These are phyloP conservation scores for Kazachstania sp. DNA, from an alignment of 1,139 yeast species.

Conservation along the genomic window DNA sequence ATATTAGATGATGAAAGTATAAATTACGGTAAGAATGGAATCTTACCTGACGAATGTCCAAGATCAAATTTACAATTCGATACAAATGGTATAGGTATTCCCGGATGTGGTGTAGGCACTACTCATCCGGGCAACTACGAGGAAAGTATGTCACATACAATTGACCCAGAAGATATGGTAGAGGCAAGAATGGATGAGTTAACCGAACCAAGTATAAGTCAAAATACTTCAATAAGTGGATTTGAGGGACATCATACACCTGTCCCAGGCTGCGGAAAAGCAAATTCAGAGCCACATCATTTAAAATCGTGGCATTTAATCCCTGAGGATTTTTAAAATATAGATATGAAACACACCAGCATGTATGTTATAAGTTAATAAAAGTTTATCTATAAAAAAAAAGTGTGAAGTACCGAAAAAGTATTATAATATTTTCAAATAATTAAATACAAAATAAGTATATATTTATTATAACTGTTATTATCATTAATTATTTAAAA, in stretches of 20 bases:
- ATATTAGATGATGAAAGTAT: conserved; percentile 7
- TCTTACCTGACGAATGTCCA: conserved; percentile 8
- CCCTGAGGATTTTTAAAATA: conserved; percentile 3
- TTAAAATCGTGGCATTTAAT: conserved; percentile 7
- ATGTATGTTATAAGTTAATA: neutral
- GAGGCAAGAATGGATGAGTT: conserved; percentile 15
- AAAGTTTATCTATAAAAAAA: neutral
- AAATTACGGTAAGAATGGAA: conserved; percentile 5
- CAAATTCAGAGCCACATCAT: conserved; percentile 6
- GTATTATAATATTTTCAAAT: too few relatives aligned
- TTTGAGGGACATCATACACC: conserved; percentile 12
- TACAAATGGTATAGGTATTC: conserved; percentile 8
- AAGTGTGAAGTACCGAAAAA: neutral
- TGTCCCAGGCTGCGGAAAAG: conserved; percentile 14
- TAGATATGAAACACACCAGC: neutral
- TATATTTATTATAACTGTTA: too few relatives aligned
- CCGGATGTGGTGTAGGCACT: conserved; percentile 13
- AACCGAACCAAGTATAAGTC: conserved; percentile 8
- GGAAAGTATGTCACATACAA: neutral
- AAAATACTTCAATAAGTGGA: conserved; percentile 9
- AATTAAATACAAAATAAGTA: too few relatives aligned
- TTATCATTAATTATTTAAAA: too few relatives aligned
- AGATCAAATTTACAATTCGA: conserved; percentile 5
- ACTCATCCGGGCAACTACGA: neutral
- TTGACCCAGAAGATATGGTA: conserved; percentile 7